Conservation (phyloP, 106 monocot species). For the Xerophyta viscosa region DNA sequence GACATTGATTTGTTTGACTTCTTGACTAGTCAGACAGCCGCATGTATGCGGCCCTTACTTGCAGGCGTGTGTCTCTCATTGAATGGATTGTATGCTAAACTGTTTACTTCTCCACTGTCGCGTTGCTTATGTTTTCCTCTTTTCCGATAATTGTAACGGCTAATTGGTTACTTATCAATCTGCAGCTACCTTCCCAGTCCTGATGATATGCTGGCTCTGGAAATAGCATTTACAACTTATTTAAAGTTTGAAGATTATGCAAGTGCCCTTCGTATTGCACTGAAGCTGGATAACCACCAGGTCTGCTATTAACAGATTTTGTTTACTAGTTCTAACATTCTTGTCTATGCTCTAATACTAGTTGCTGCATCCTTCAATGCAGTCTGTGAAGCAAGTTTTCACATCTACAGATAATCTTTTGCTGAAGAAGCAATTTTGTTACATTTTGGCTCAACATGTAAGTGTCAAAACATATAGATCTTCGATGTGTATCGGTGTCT, state of each 20-base stretch:
- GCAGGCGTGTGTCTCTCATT: too few species aligned
- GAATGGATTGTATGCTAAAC: too few species aligned
- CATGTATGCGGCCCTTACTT: too few species aligned
- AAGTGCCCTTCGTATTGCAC: slow-evolving; percentile 80
- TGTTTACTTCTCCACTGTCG: too few species aligned
- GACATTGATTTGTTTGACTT: too few species aligned
- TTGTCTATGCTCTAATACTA: slow-evolving; percentile 9
- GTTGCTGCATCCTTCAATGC: slow-evolving; percentile 8
- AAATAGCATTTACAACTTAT: slow-evolving; percentile 85
- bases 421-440: slow-evolving; percentile 94
- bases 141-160: too few species aligned
- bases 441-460: slow-evolving; percentile 92
- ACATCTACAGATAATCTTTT: slow-evolving; percentile 58
- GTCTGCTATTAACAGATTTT: slow-evolving; percentile 14
- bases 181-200: slow-evolving; percentile 80
- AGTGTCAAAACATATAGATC: slow-evolving; percentile 14
- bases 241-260: slow-evolving; percentile 80
- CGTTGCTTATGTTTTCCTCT: too few species aligned
- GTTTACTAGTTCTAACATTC: slow-evolving; percentile 1
- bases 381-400: slow-evolving; percentile 89
- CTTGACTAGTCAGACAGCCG: too few species aligned
- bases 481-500: too few species aligned
- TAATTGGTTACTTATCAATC: slow-evolving; percentile 1
- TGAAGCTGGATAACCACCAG: slow-evolving; percentile 74
- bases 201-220: slow-evolving; percentile 77